Conservation (phyloP, 192 early-diverging fungal genomes). For the Podila epigama region DNA sequence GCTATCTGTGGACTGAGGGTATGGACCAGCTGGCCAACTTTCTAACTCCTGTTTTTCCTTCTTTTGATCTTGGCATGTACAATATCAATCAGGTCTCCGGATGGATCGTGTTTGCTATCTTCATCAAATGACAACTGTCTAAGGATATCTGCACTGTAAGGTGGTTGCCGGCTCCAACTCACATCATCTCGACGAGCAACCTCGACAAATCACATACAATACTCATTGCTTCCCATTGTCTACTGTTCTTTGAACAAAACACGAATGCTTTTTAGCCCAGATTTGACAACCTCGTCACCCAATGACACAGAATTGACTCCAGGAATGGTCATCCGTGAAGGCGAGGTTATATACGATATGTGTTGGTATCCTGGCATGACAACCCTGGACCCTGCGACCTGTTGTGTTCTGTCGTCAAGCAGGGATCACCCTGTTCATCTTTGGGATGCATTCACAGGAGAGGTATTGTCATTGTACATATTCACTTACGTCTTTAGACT, state of each 20-base stretch:
- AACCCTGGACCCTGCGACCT: slow-evolving; percentile 62
- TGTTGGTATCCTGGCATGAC: slow-evolving; percentile 71
- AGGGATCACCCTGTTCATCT: slow-evolving; percentile 82
- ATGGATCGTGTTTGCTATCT: slow-evolving; percentile 67
- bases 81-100: slow-evolving; percentile 63
- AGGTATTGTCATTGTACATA: too few species aligned
- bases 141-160: slow-evolving; percentile 63
- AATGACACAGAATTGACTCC: slow-evolving; percentile 39
- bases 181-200: too few species aligned
- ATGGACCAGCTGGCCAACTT: neutral
- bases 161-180: neutral
- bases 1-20: neutral
- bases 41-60: too few species aligned
- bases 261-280: slow-evolving; percentile 10
- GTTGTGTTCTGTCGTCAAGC: slow-evolving; percentile 66
- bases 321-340: slow-evolving; percentile 42
- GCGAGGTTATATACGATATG: slow-evolving; percentile 68
- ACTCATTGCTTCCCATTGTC: too few species aligned
- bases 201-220: too few species aligned
- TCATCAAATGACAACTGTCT: slow-evolving; percentile 69
- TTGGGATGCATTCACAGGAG: slow-evolving; percentile 73
- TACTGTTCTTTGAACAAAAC: neutral
- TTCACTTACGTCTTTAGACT: too few species aligned
- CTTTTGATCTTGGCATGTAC: slow-evolving; percentile 66
- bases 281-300: slow-evolving; percentile 10